Conservation (phyloP, 352 stramenopile species). For the Globisporangium barbulae region DNA sequence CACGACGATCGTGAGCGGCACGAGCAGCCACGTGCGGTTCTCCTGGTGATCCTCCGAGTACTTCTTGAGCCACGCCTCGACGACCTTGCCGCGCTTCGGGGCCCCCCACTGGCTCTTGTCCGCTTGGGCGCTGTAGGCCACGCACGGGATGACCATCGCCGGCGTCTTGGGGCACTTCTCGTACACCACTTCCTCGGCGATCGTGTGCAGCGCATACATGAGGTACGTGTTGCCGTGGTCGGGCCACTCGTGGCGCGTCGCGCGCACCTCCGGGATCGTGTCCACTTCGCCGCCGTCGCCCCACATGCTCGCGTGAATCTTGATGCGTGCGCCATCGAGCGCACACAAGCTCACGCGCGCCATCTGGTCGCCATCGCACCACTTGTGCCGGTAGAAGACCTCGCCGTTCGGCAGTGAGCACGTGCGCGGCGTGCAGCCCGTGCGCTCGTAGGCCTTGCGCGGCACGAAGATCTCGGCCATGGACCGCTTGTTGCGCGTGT, state of each 20-base stretch:
- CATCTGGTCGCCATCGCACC: conserved; percentile 45
- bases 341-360: conserved; percentile 48
- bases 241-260: conserved; percentile 51
- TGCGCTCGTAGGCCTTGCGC: conserved; percentile 50
- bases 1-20: conserved; percentile 48
- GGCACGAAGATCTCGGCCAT: conserved; percentile 69
- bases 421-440: conserved; percentile 32
- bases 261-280: conserved; percentile 42
- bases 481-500: conserved; percentile 55
- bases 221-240: conserved; percentile 29
- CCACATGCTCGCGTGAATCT: conserved; percentile 48
- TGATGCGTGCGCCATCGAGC: conserved; percentile 32
- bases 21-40: conserved; percentile 55
- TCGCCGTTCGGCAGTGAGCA: conserved; percentile 27
- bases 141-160: conserved; percentile 61
- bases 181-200: conserved; percentile 37
- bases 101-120: conserved; percentile 39
- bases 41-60: conserved; percentile 47
- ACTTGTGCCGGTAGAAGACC: conserved; percentile 34
- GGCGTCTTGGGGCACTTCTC: conserved; percentile 45
- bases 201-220: conserved; percentile 58
- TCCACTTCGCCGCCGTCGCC: conserved; percentile 51
- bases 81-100: conserved; percentile 32
- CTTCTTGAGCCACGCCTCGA: conserved; percentile 48
- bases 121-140: conserved; percentile 26